Evolutionary conservation across 2,329 filamentous ascomycete species (phyloP).

Genomic region (Sporothrix variecibatus): DNA sequence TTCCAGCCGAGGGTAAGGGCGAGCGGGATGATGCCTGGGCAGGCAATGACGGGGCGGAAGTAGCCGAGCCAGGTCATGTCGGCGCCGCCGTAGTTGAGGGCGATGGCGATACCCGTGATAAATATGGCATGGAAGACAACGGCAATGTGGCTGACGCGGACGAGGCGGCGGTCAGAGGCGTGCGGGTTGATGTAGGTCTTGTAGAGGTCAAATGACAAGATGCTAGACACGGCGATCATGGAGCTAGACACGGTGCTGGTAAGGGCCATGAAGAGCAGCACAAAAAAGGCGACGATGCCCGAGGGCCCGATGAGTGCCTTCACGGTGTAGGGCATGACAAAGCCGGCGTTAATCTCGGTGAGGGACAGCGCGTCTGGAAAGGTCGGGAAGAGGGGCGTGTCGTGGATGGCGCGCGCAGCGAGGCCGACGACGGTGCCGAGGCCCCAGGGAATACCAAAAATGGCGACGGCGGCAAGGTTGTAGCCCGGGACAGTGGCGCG

Average conservation of each 20-base stretch:
- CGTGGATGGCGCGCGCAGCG: slow-evolving; percentile 38
- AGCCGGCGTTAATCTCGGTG: slow-evolving; percentile 37
- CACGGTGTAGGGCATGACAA: slow-evolving; percentile 38
- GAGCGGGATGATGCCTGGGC: slow-evolving; percentile 40
- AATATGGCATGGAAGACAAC: slow-evolving; percentile 40
- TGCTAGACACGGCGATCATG: slow-evolving; percentile 44
- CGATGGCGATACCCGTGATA: slow-evolving; percentile 39
- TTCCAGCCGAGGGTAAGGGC: slow-evolving; percentile 43
- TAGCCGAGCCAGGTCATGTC: slow-evolving; percentile 44
- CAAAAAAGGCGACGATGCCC: slow-evolving; percentile 40
- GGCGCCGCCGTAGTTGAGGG: slow-evolving; percentile 42
- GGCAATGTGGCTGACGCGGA: slow-evolving; percentile 39
- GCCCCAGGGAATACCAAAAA: slow-evolving; percentile 42
- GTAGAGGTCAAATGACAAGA: slow-evolving; percentile 45
- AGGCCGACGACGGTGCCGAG: slow-evolving; percentile 42
- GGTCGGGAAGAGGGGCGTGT: slow-evolving; percentile 35
- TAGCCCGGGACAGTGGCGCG: slow-evolving; percentile 45
- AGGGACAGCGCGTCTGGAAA: slow-evolving; percentile 37
- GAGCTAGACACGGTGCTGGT: slow-evolving; percentile 47
- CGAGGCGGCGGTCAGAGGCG: slow-evolving; percentile 31
- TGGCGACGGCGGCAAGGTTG: slow-evolving; percentile 35
- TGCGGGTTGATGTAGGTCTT: slow-evolving; percentile 42
- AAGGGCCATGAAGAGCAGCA: slow-evolving; percentile 52
- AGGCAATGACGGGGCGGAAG: slow-evolving; percentile 35
- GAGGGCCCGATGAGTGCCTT: slow-evolving; percentile 41